phyloP scores from a whole-genome alignment of 176 grass and related monocot genomes.

The Eleusine indica region DNA sequence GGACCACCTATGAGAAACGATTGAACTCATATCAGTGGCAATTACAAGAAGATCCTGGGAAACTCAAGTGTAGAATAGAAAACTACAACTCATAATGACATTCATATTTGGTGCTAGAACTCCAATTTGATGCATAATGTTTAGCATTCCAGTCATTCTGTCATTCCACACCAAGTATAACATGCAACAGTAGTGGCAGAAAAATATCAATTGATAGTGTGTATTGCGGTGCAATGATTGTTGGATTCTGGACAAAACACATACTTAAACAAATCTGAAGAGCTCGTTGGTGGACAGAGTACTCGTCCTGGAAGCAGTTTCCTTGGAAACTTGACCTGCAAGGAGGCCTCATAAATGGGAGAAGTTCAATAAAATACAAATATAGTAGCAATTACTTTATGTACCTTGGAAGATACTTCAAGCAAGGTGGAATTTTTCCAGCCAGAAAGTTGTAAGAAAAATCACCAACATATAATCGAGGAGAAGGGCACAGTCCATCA shows the following conservation, averaged over 20 bases:
- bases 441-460: conserved; percentile 96
- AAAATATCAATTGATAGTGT: background rate
- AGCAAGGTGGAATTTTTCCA: conserved; percentile 90
- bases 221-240: background rate
- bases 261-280: conserved; percentile 64
- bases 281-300: conserved; percentile 64
- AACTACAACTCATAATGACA: background rate
- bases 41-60: conserved; percentile 13
- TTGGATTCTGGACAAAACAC: conserved; percentile 8
- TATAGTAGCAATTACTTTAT: conserved; percentile 9
- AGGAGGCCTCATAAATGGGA: conserved; percentile 28
- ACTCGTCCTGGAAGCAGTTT: conserved; percentile 93
- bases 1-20: conserved; percentile 55
- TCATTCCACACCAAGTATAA: conserved; percentile 5
- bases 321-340: conserved; percentile 95
- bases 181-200: background rate
- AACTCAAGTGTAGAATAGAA: background rate
- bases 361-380: conserved; percentile 33
- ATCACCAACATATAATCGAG: conserved; percentile 72
- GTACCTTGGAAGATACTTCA: conserved; percentile 97
- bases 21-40: conserved; percentile 28
- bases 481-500: conserved; percentile 69
- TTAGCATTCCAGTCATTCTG: background rate
- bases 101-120: background rate
- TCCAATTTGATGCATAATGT: conserved; percentile 8